Evolutionary conservation across 2,329 filamentous ascomycete genomes (phyloP).

Genomic region (Hymenoscyphus salicellus): DNA sequence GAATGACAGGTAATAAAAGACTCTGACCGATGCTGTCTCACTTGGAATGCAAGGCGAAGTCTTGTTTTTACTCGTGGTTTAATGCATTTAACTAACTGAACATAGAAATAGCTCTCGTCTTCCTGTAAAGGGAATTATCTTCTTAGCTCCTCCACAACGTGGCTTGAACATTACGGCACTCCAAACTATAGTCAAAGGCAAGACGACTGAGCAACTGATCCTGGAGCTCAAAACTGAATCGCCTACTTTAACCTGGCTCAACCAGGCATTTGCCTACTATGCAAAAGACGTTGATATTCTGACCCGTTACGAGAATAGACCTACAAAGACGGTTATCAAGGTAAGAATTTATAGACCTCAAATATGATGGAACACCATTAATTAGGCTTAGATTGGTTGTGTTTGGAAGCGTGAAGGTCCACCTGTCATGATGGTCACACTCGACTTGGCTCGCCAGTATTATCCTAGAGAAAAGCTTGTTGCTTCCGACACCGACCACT

Average conservation of each 20-base stretch:
- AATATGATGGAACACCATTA: no score
- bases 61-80: no score
- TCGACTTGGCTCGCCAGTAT: slow-evolving; percentile 16
- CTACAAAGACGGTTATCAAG: neutral
- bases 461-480: slow-evolving; percentile 16
- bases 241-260: neutral
- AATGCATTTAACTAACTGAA: no score
- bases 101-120: neutral
- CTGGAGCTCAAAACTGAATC: neutral
- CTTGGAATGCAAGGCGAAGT: no score
- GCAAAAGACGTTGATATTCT: neutral
- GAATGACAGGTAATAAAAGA: no score
- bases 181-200: slow-evolving; percentile 23
- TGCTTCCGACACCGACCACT: slow-evolving; percentile 18
- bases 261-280: neutral
- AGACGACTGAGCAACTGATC: slow-evolving; percentile 14
- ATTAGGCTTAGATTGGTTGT: slow-evolving; percentile 1
- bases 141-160: slow-evolving; percentile 29
- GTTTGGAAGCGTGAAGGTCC: slow-evolving; percentile 22
- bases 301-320: neutral
- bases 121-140: slow-evolving; percentile 21
- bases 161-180: slow-evolving; percentile 27
- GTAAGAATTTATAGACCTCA: neutral
- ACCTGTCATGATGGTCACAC: slow-evolving; percentile 19
- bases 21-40: no score